A percentile compares a stretch with the other conserved stretches of the same genome.
Conservation (phyloP, 148 eudicot genomes). For the Rhododendron henanense region DNA sequence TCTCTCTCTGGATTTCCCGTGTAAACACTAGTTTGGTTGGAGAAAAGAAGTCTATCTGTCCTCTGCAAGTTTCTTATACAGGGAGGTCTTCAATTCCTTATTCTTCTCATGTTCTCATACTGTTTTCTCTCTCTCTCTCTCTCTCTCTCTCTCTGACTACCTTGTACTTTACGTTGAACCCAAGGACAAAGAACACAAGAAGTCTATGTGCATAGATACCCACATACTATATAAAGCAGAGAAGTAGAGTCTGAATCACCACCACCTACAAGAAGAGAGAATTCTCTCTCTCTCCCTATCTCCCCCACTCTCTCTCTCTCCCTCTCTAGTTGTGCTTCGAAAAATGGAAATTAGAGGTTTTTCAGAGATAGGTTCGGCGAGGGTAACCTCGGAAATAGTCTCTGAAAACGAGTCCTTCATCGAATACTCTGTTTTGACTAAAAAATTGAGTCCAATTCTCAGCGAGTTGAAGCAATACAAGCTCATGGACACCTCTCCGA, state of each 20-base stretch:
- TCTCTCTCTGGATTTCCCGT: neutral
- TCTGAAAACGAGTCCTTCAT: slow-evolving; percentile 25
- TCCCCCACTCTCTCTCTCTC: neutral
- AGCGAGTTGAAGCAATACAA: slow-evolving; percentile 34
- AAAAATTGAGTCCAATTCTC: slow-evolving; percentile 46
- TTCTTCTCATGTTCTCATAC: slow-evolving; percentile 1
- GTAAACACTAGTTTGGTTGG: neutral
- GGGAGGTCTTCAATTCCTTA: neutral
- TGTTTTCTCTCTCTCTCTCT: too few species aligned
- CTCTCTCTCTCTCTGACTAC: neutral
- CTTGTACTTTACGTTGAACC: neutral
- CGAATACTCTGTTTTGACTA: slow-evolving; percentile 42
- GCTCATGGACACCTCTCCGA: slow-evolving; percentile 31
- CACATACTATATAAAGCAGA: neutral
- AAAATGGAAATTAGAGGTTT: slow-evolving; percentile 26
- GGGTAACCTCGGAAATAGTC: slow-evolving; percentile 33
- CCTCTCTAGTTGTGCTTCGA: neutral
- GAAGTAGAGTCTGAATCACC: neutral
- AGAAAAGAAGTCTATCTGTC: neutral
- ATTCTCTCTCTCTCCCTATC: neutral
- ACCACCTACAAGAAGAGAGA: neutral
- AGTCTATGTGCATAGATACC: neutral
- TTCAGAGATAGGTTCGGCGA: slow-evolving; percentile 30
- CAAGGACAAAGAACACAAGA: too few species aligned
- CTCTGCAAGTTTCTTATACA: neutral